Evolutionary conservation across 148 eudicot genomes (phyloP), one percentile per base, ranked within the genome.

Genomic region (Fagopyrum esculentum): DNA sequence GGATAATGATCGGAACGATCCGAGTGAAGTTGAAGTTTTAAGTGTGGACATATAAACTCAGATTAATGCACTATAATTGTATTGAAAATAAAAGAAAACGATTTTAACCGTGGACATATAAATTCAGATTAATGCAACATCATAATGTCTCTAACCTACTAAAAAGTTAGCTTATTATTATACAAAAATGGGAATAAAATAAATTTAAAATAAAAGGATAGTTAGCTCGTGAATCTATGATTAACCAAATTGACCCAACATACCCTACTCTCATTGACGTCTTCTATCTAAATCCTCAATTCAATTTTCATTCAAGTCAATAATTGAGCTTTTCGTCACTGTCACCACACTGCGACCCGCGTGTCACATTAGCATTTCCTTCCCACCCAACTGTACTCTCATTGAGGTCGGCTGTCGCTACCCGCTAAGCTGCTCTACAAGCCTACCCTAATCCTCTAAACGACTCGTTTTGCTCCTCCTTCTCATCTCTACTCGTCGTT

Each of bases 341-440:
- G 71, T 66, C 71, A 66, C 47, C 45, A 35, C 71, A 66, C n/a
- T 63, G 15, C 44, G 35, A 59, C 66, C 40, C 13, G 66, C 69
- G 16, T 30, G 69, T 63, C 6, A 63, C 69, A 29, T 63, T 63
- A 63, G 26, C 69, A 63, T 30, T 30, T 30, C 69, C 45, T 44
- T 57, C 40, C 4, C 66, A 9, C 40, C 40, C 66, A 63, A 63
- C n/a, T 63, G 43, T 66, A 66, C 71, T 43, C 46, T 9, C 40
- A 66, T 66, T 13, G 15, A 66, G 71, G 47, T 66, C 19, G 71
- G 71, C 71, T 13, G 47, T 66, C 47, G 19, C 26, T n/a, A 55
- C 54, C 52, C 60, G 60, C 60, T 15, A 17, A 35, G 6, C 6
- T 15, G 66, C 66, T 60, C 66, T 60, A 9, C 35, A 26, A 60